Percentiles rank a stretch among this genome's conserved stretches.
Conservation (phyloP, 495 filamentous ascomycete genomes). For the Penicillium argentinense region DNA sequence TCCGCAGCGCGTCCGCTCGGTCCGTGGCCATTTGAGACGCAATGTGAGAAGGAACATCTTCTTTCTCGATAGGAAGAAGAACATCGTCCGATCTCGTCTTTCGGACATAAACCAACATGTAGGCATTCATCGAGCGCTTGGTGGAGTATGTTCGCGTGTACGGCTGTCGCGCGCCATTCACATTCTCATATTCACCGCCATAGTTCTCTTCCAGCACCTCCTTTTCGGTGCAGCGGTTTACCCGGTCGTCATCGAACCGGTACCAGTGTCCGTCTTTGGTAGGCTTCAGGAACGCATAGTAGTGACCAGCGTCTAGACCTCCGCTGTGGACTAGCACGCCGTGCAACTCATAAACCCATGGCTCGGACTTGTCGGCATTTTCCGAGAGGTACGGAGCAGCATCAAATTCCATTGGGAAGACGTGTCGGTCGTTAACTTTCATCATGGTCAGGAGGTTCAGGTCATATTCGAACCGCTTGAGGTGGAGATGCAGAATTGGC, state of each 20-base stretch:
- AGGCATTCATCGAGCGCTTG: constrained; percentile 78
- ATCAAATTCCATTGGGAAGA: constrained; percentile 93
- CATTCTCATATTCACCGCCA: constrained; percentile 76
- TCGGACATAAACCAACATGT: constrained; percentile 98
- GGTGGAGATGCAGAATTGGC: constrained; percentile 89
- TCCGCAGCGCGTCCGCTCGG: constrained; percentile 66
- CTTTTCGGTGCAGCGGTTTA: constrained; percentile 86
- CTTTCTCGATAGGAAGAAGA: constrained; percentile 67
- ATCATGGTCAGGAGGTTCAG: constrained; percentile 94
- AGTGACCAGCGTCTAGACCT: constrained; percentile 97
- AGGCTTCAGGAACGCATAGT: constrained; percentile 96
- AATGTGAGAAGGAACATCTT: constrained; percentile 82
- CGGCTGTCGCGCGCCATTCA: constrained; percentile 66
- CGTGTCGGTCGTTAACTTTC: constrained; percentile 98
- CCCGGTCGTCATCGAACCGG: constrained; percentile 95
- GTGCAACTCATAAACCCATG: constrained; percentile 89
- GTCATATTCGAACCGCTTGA: constrained; percentile 98
- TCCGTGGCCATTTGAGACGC: constrained; percentile 78
- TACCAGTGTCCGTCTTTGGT: constrained; percentile 91
- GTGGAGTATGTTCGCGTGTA: constrained; percentile 65
- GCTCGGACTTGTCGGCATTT: constrained; percentile 82
- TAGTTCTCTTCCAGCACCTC: constrained; percentile 97
- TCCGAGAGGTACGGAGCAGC: constrained; percentile 83
- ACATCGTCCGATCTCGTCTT: constrained; percentile 80
- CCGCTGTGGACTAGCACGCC: constrained; percentile 96